Evolutionary conservation across 2,329 filamentous ascomycete species (phyloP).

Genomic region (Ascochyta clinopodiicola): DNA sequence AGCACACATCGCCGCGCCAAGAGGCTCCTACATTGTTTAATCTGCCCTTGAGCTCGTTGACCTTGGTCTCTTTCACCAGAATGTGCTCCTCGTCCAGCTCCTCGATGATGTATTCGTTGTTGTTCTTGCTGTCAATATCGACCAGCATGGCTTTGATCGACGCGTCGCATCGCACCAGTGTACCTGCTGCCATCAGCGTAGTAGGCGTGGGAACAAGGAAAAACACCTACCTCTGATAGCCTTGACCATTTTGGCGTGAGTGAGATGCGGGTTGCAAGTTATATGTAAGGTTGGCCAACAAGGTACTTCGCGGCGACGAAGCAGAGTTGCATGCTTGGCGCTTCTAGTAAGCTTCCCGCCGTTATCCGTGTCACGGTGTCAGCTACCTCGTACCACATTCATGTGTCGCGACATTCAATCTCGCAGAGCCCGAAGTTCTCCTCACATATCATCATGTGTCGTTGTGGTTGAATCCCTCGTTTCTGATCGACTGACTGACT

Average conservation of each 20-base stretch:
- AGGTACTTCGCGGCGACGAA: conserved; percentile 25
- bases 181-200: conserved; percentile 55
- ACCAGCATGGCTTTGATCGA: conserved; percentile 86
- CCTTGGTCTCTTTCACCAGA: conserved; percentile 76
- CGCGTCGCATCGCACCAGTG: conserved; percentile 82
- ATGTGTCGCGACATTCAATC: neutral
- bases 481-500: neutral
- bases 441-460: neutral
- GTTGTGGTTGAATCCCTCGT: neutral
- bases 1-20: neutral
- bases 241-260: conserved; percentile 58
- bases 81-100: conserved; percentile 79
- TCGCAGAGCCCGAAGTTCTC: neutral
- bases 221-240: conserved; percentile 59
- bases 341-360: conserved; percentile 9
- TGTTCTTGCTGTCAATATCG: conserved; percentile 71
- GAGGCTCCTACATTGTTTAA: conserved; percentile 66
- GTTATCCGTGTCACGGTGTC: neutral
- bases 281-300: conserved; percentile 28
- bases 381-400: neutral
- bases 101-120: conserved; percentile 78
- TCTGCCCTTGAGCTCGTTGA: conserved; percentile 69
- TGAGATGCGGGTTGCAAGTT: conserved; percentile 10
- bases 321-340: conserved; percentile 27
- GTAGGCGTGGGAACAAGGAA: neutral